Percentiles rank a stretch among this genome's conserved stretches.
Conservation (phyloP, 2,329 filamentous ascomycete species). For the Colletotrichum paranaense region DNA sequence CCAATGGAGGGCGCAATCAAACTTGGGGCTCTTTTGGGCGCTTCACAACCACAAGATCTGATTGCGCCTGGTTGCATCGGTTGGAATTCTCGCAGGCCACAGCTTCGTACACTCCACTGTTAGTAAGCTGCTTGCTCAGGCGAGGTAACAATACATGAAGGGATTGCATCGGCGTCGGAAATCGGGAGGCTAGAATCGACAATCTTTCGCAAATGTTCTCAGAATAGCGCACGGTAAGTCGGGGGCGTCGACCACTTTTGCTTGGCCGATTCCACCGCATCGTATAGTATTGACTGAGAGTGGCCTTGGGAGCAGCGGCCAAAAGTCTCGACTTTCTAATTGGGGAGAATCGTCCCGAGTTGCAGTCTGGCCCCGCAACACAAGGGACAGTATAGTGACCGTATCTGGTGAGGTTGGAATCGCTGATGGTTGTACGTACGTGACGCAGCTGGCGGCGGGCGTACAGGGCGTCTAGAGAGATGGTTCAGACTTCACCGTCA, state of each 20-base stretch:
- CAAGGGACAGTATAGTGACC: background rate
- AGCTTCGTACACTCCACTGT: background rate
- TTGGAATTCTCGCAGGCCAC: background rate
- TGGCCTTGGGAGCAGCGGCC: background rate
- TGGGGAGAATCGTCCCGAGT: background rate
- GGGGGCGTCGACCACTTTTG: background rate
- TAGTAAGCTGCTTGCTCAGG: background rate
- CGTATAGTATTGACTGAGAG: background rate
- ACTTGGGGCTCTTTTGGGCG: constrained; percentile 17
- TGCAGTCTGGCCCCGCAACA: background rate
- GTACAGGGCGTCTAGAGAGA: background rate
- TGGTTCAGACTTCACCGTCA: background rate
- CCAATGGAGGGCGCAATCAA: constrained; percentile 2
- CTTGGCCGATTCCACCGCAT: constrained; percentile 2
- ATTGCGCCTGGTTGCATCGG: background rate
- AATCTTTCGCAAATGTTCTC: constrained; percentile 30
- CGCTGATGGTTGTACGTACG: background rate
- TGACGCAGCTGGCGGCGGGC: background rate
- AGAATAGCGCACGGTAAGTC: background rate
- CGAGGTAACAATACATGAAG: background rate
- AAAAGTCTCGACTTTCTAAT: background rate
- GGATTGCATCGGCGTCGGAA: background rate
- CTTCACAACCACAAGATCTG: background rate
- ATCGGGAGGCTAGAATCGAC: background rate
- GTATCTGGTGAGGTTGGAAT: background rate